Evolutionary conservation across 208 protist genomes (phyloP).

Genomic region (Leishmania tarentolae): DNA sequence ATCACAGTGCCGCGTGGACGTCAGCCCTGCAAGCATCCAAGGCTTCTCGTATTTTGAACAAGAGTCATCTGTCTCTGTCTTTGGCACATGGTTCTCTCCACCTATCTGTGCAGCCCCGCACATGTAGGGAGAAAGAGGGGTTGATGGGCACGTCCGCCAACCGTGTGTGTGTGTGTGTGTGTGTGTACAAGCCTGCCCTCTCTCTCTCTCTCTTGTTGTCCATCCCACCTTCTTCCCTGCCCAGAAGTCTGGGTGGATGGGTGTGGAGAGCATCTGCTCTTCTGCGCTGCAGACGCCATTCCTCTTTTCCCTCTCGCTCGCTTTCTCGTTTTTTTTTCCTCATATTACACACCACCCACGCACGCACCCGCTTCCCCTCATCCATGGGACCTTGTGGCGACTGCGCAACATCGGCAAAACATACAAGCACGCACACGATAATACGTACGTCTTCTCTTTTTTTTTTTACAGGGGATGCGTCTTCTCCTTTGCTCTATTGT

Average conservation of each 20-base stretch:
- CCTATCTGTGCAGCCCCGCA: no score
- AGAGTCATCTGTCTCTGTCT: no score
- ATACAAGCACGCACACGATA: neutral
- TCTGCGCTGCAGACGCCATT: neutral
- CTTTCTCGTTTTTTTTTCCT: no score
- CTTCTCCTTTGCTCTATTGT: conserved; percentile 3
- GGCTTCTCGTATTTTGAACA: no score
- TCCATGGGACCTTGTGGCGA: neutral
- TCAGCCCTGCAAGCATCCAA: no score
- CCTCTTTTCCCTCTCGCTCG: neutral
- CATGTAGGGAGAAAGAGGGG: no score
- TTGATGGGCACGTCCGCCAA: no score
- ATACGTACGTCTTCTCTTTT: neutral
- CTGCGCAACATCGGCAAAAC: neutral
- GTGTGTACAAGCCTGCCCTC: no score
- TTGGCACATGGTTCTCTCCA: no score
- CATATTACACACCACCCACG: no score
- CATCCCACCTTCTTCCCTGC: neutral
- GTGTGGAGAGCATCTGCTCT: conserved; percentile 4
- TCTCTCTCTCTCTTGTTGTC: neutral
- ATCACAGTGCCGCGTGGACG: no score
- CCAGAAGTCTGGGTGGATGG: neutral
- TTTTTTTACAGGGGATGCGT: neutral
- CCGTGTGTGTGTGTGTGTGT: no score
- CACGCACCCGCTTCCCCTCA: neutral